phyloP scores from a whole-genome alignment of 2,329 filamentous ascomycete genomes.

The Aspergillus sp. region DNA sequence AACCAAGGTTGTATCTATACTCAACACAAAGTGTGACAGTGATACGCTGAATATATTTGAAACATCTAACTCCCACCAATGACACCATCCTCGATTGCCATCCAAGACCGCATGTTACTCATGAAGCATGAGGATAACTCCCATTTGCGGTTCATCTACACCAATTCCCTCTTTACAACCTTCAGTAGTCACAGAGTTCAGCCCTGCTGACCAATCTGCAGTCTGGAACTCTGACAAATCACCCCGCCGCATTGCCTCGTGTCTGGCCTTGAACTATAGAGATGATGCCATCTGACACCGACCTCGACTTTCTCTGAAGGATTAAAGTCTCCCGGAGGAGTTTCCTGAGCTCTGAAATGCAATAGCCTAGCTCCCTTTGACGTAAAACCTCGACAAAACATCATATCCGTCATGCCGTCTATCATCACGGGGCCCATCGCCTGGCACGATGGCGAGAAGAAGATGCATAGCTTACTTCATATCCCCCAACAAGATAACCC shows the following conservation, averaged over 20 bases:
- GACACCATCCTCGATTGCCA: no score
- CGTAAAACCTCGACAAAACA: neutral
- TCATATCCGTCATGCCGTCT: slow-evolving; percentile 19
- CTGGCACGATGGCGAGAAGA: slow-evolving; percentile 67
- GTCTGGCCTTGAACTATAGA: neutral
- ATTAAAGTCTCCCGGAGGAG: neutral
- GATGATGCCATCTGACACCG: neutral
- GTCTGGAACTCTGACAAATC: neutral
- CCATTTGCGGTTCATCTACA: no score
- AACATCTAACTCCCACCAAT: no score
- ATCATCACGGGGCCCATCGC: slow-evolving; percentile 21
- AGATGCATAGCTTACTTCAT: slow-evolving; percentile 63
- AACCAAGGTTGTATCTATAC: no score
- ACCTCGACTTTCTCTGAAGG: neutral
- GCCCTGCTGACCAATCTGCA: neutral
- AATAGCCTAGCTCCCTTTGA: neutral
- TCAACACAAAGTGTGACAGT: no score
- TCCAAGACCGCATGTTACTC: no score
- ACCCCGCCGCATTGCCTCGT: neutral
- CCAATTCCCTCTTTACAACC: neutral
- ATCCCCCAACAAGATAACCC: slow-evolving; percentile 64
- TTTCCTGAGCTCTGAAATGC: neutral
- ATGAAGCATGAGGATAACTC: no score
- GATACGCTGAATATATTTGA: no score
- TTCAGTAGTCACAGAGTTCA: neutral